Evolutionary conservation across 306 rosid genomes (phyloP), one percentile per base, ranked within the genome.

Genomic region (Vicia villosa): DNA sequence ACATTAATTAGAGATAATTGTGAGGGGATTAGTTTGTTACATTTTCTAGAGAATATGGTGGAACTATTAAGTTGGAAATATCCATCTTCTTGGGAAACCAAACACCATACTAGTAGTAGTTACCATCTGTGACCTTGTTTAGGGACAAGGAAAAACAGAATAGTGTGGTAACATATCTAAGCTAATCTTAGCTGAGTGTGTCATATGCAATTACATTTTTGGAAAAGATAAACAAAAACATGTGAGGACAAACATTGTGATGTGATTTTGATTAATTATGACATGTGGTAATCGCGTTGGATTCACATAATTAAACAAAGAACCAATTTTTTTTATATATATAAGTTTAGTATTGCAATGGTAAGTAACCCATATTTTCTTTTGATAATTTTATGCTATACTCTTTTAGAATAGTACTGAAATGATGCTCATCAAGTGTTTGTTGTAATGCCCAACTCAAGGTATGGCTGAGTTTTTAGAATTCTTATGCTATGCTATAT

Each of bases 271-370:
- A 40, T 64, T 69, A 56, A 55, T 32, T 30, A 11, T 62, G 46
- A 45, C 9, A 17, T 49, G 73, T 83, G 89, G 88, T 64, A 74
- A 64, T 85, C 77, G 82, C 66, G 86, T 85, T 42, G 86, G 93
- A 85, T 68, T 79, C 90, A 75, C 82, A 64, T 76, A 47, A 40
- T 52, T 21, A 6, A 32, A 28, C 34, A 30, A 77, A 59, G 0
- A 34, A 22, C 67, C 70, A 22, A 54, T 54, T 52, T 49, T 16
- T 6, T 47, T 4, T 4, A 45, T 78, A 57, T 54, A 69, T 57
- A 41, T 66, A 43, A 41, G 22, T 16, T 70, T 41, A 28, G 73
- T 15, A 20, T 7, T 1, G 10, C 38, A 36, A 17, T 55, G 77
- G 20, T 40, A 8, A 68, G 3, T 15, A 51, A 51, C 30, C 6